Evolutionary conservation across 2,329 filamentous ascomycete species (phyloP).

Genomic region (Trematosphaeria pertusa): DNA sequence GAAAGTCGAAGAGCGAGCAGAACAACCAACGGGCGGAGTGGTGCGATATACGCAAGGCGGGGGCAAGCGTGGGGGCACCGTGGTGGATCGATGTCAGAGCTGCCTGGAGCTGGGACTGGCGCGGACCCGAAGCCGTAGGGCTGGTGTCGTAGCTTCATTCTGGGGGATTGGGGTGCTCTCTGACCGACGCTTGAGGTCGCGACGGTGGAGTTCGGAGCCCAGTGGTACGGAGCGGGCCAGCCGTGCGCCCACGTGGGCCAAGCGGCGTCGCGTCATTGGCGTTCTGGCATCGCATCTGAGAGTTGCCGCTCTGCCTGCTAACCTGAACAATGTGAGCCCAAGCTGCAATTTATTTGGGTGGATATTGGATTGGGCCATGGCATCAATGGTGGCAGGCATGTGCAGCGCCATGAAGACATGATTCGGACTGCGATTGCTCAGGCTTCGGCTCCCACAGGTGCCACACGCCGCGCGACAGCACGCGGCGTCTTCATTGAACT

Average conservation of each 20-base stretch:
- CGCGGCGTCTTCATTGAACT: conserved; percentile 17
- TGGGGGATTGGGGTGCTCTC: conserved; percentile 14
- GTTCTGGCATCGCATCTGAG: neutral
- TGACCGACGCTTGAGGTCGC: conserved; percentile 20
- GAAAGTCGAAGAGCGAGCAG: neutral
- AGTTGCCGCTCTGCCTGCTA: neutral
- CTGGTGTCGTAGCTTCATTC: conserved; percentile 7
- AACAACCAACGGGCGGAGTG: conserved; percentile 9
- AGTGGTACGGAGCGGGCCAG: conserved; percentile 8
- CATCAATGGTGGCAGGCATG: neutral
- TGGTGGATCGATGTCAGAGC: conserved; percentile 18
- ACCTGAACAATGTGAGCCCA: too few relatives aligned
- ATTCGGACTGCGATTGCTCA: conserved; percentile 10
- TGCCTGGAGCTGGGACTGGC: conserved; percentile 30
- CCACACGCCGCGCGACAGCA: conserved; percentile 20
- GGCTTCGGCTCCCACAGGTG: conserved; percentile 24
- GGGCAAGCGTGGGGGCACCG: conserved; percentile 30
- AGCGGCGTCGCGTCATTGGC: conserved; percentile 18
- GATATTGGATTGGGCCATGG: neutral
- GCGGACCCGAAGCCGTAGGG: conserved; percentile 4
- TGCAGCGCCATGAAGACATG: neutral
- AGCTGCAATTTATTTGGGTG: neutral
- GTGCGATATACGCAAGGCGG: conserved; percentile 18
- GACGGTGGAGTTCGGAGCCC: conserved; percentile 6
- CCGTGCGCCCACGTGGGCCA: conserved; percentile 21